phyloP scores from a whole-genome alignment of 352 stramenopile genomes.

The Pythium angustatum region DNA sequence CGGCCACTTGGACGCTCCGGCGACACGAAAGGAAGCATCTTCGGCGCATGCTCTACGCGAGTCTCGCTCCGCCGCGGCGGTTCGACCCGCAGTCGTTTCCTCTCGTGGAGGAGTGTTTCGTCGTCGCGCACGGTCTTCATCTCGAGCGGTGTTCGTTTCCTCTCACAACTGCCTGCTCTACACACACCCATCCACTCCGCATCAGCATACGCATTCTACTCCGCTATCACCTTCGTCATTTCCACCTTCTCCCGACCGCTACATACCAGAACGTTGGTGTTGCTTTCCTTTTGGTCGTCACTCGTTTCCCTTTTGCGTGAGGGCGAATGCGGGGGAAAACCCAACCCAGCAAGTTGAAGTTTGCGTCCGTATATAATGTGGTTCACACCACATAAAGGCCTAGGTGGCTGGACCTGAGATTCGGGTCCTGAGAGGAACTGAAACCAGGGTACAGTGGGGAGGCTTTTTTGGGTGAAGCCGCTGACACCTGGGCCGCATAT shows the following conservation, averaged over 20 bases:
- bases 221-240: background rate
- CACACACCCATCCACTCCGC: background rate
- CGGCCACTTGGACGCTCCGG: conserved; percentile 6
- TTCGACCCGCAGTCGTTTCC: conserved; percentile 21
- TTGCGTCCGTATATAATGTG: conserved; percentile 16
- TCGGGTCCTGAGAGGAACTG: conserved; percentile 6
- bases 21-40: conserved; percentile 28
- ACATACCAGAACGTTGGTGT: conserved; percentile 6
- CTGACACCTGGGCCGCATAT: background rate
- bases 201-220: background rate
- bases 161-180: background rate
- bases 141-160: background rate
- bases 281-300: conserved; percentile 20
- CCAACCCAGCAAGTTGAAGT: conserved; percentile 21
- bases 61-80: background rate
- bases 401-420: conserved; percentile 2
- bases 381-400: background rate
- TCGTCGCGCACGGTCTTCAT: background rate
- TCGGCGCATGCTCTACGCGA: background rate
- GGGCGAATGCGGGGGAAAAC: background rate
- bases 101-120: conserved; percentile 4
- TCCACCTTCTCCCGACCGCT: background rate
- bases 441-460: conserved; percentile 19
- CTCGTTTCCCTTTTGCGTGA: background rate
- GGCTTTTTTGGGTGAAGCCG: conserved; percentile 19